Evolutionary conservation across 2,329 filamentous ascomycete species (phyloP).

Genomic region (Huntiella bhutanensis): DNA sequence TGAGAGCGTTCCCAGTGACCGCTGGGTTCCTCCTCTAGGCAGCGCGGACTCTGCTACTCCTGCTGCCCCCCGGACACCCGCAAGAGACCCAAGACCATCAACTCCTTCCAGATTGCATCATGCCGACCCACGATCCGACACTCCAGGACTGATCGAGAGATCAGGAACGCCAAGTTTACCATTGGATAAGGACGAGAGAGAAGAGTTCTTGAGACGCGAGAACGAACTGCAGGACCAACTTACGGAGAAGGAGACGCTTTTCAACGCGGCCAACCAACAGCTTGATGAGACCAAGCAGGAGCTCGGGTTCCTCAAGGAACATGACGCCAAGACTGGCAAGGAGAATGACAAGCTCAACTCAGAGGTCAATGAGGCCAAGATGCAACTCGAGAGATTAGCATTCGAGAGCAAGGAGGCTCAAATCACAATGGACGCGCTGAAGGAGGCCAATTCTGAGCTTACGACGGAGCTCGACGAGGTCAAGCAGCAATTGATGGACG

Average conservation of each 20-base stretch:
- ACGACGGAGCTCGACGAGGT: slow-evolving; percentile 84
- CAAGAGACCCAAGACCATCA: slow-evolving; percentile 30
- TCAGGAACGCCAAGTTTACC: slow-evolving; percentile 73
- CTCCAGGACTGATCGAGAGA: slow-evolving; percentile 53
- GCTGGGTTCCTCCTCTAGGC: slow-evolving; percentile 49
- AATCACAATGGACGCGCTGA: slow-evolving; percentile 94
- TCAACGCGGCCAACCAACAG: slow-evolving; percentile 60
- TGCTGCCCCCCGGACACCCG: slow-evolving; percentile 20
- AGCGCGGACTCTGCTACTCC: slow-evolving; percentile 17
- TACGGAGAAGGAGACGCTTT: slow-evolving; percentile 73
- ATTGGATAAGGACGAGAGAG: slow-evolving; percentile 87
- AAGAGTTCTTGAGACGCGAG: slow-evolving; percentile 85
- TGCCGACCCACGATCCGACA: slow-evolving; percentile 42
- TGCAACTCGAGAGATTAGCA: slow-evolving; percentile 87
- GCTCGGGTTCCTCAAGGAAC: slow-evolving; percentile 66
- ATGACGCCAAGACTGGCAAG: slow-evolving; percentile 62
- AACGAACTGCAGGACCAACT: slow-evolving; percentile 96
- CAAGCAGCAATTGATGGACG: slow-evolving; percentile 88
- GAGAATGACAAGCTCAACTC: slow-evolving; percentile 75
- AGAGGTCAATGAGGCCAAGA: slow-evolving; percentile 82
- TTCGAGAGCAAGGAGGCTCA: slow-evolving; percentile 94
- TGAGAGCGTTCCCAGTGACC: slow-evolving; percentile 73
- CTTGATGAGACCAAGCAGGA: slow-evolving; percentile 75
- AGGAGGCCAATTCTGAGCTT: slow-evolving; percentile 86
- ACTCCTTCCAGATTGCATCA: slow-evolving; percentile 22